These are phyloP conservation scores for Aspergillus luchuensis DNA, from an alignment of 2,329 filamentous ascomycete species.

Conservation along the genomic window DNA sequence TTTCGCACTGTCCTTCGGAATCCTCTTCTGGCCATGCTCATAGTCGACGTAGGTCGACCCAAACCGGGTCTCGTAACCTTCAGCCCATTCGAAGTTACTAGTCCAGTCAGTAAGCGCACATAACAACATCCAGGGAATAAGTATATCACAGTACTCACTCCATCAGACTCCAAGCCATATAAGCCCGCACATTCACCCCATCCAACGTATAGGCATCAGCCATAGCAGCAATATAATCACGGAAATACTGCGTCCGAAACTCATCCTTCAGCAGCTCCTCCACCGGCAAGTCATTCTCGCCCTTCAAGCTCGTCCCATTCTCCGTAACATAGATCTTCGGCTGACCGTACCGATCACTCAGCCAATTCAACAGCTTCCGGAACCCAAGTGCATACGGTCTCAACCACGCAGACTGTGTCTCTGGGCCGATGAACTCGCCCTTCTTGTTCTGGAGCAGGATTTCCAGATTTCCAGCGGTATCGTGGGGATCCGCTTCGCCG, in stretches of 20 bases:
- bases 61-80: constrained; percentile 84
- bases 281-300: constrained; percentile 72
- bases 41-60: constrained; percentile 86
- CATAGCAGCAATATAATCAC: constrained; percentile 74
- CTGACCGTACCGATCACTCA: constrained; percentile 72
- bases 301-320: constrained; percentile 82
- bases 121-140: not conserved
- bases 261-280: constrained; percentile 77
- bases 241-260: constrained; percentile 78
- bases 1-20: constrained; percentile 81
- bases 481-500: constrained; percentile 61
- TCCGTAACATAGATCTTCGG: constrained; percentile 87
- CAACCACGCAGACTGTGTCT: constrained; percentile 82
- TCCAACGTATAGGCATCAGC: constrained; percentile 70
- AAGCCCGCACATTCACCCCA: constrained; percentile 76
- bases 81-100: constrained; percentile 87
- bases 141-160: constrained; percentile 53
- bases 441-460: constrained; percentile 69
- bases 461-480: constrained; percentile 76
- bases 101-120: constrained; percentile 11
- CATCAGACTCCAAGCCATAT: constrained; percentile 85
- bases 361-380: constrained; percentile 73
- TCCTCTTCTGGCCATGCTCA: constrained; percentile 72
- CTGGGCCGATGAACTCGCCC: constrained; percentile 73
- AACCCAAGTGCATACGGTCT: constrained; percentile 75